Evolutionary conservation across 768 basidiomycete species (phyloP), one percentile per base, ranked within the genome.

Genomic region (Erythrobasidium yunnanense): DNA sequence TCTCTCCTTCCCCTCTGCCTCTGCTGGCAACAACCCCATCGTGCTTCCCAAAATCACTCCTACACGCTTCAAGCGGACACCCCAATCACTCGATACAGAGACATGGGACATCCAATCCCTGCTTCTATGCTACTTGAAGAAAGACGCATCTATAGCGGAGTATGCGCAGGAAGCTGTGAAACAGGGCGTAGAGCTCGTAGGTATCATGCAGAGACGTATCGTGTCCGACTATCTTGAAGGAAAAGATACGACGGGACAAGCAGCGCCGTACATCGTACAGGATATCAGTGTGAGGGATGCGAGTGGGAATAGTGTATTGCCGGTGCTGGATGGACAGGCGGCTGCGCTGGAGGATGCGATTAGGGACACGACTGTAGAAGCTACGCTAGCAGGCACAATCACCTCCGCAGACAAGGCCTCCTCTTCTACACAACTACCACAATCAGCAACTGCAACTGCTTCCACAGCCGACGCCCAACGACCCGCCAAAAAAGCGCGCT

Each of bases 131-230:
- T 97, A 86, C 87, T 77, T 84, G 2, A 80, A 86, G 32, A 79
- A 83, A 50, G 87, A 88, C 74, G 82, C 83, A 0, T 79, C 83
- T 0, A 83, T 84, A 30, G 87, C 86, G 17, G 89, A 92, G 70
- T 97, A 97, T 77, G 84, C 93, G 83, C 86, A 85, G 73, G 85
- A 87, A 71, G 85, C 86, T 1, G 80, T 88, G 60, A 86, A 87
- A 72, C 81, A 81, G 46, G 87, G 88, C 0, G 77, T 90, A 30
- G 79, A 83, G 1, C 83, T 90, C 74, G 88, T 96, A 38, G 85
- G 87, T 70, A 83, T 90, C 33, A 88, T 89, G 1, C 91, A 95
- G 77, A 79, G 91, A 68, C 89, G 87, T 78, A 80, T 80, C 49
- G 84, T 93, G 0, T 83, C 88, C 34, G 90, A 92, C 55, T 96